Evolutionary conservation across 164 flowering plant species (phyloP), one percentile per base, ranked within the genome.

Genomic region (Tinospora cordifolia): DNA sequence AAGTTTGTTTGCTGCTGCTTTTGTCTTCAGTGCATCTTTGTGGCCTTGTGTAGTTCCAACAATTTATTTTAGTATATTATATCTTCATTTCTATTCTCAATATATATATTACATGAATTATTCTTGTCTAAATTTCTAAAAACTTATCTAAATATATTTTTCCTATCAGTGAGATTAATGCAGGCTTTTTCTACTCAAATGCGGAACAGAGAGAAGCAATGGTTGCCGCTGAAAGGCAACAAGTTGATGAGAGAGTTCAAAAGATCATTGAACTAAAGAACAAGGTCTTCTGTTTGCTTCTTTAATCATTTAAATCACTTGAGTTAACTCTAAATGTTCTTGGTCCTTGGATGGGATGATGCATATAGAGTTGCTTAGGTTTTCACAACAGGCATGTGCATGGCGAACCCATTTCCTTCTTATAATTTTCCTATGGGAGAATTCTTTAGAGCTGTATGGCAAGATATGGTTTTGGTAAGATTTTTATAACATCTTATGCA

Each of bases 161-260:
- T 14, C 65, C 65, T 63, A 15, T 30, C 94, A 95, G 99, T 87
- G 98, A 95, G 83, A 72, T 95, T 78, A 95, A 95, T 91, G 94
- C 99, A 79, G 99, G 99, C 0, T 95, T 95, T 76, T 95, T 95
- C 85, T 92, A 92, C 90, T 92, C 99, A 47, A 92, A 84, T 76
- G 98, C 99, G 14, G 97, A 90, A 73, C 98, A 95, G 80, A 89
- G 99, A 75, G 99, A 95, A 72, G 97, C 93, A 54, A 95, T 95
- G 99, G 92, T 95, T 77, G 84, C 87, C 38, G 99, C 99, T 70
- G 99, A 95, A 78, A 87, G 99, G 82, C 94, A 87, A 21, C 88
- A 87, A 70, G 99, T 95, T 79, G 97, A 95, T 78, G 97, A 92
- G 76, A 91, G 88, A 81, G 96, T 95, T 15, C 70, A 74, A 63